Conservation (phyloP, 1,284 basidiomycete species). For the Puccinia novopanici region DNA sequence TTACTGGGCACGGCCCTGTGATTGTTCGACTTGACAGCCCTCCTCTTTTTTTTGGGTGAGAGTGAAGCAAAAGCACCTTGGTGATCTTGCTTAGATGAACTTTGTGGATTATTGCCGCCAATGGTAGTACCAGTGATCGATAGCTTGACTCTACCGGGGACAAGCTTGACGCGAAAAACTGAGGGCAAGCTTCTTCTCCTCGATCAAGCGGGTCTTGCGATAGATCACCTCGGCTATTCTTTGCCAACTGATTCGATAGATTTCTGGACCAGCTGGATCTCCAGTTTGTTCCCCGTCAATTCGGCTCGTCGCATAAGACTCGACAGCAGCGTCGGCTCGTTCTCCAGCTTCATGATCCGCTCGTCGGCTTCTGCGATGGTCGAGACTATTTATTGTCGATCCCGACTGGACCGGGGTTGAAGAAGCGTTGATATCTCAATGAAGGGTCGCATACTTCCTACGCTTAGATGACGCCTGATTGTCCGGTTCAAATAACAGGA, state of each 20-base stretch:
- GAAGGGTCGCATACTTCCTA: not conserved
- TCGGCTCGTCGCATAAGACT: constrained; percentile 90
- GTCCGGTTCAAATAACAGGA: not conserved
- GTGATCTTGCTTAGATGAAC: not conserved
- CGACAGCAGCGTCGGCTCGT: constrained; percentile 79
- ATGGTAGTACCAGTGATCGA: constrained; percentile 72
- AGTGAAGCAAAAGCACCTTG: not conserved
- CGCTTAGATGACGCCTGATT: not conserved
- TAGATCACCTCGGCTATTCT: constrained; percentile 78
- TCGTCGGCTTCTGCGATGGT: constrained; percentile 75
- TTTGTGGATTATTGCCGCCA: constrained; percentile 55
- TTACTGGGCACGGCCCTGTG: not conserved
- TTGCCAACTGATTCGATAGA: constrained; percentile 77
- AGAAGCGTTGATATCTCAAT: not conserved
- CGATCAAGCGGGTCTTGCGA: constrained; percentile 85
- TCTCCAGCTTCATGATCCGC: constrained; percentile 73
- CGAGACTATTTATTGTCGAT: no score
- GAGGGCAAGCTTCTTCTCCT: constrained; percentile 72
- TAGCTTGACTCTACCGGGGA: constrained; percentile 66
- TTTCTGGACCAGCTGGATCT: constrained; percentile 76
- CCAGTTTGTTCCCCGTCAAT: constrained; percentile 81
- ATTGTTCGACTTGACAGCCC: not conserved
- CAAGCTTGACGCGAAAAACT: constrained; percentile 70
- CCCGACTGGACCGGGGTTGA: constrained; percentile 47
- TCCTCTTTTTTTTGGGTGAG: constrained; percentile 4